Base-by-base conservation (phyloP, 2,329 filamentous ascomycete species). In the Aspergillus pseudoviridinutans region DNA sequence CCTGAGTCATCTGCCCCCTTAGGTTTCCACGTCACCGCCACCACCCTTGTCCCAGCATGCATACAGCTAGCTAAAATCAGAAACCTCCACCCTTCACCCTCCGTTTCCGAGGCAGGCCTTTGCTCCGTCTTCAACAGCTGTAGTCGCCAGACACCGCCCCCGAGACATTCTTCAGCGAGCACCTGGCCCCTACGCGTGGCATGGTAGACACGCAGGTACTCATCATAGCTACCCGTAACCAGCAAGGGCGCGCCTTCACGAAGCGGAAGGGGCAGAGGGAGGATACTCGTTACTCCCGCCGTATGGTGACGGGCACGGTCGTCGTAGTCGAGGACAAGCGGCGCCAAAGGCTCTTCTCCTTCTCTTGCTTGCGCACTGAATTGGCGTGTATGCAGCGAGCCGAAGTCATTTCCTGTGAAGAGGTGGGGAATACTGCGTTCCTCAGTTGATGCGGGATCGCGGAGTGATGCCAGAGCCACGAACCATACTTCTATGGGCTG, bases 161-260 rank as follows among this genome's bases (percentile, higher is more conserved):
- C 84, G 0, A 97, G 80, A 53, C 88, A 80, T 53, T 81, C 65
- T 58, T 91, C 86, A 0, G 84, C 81, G 4, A 92, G 80, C 2
- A 87, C 74, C 32, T 78, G 79, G 4, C 78, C 75, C 17, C 77
- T 57, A 5, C 66, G 65, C 4, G 63, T 70, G 25, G 66, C 65
- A 59, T 72, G 69, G 51, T 80, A 79, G 1, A 96, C 79, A 12
- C 93, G 84, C 20, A 97, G 78, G 59, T 82, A 80, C 66, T 97
- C 92, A 66, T 97, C 94, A 68, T 97, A 99, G 69, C 91, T 95
- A 3, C 94, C 94, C 0, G 92, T 97, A 2, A 96, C 68, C 2
- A 96, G 73, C 4, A 94, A 68, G 3, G 80, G 78, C 1, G 80
- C 79, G 3, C 77, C 76, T 8, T 81, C 77, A 8, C 70, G 63